Evolutionary conservation across 2,329 filamentous ascomycete genomes (phyloP).

Genomic region (Microdochium bolleyi): DNA sequence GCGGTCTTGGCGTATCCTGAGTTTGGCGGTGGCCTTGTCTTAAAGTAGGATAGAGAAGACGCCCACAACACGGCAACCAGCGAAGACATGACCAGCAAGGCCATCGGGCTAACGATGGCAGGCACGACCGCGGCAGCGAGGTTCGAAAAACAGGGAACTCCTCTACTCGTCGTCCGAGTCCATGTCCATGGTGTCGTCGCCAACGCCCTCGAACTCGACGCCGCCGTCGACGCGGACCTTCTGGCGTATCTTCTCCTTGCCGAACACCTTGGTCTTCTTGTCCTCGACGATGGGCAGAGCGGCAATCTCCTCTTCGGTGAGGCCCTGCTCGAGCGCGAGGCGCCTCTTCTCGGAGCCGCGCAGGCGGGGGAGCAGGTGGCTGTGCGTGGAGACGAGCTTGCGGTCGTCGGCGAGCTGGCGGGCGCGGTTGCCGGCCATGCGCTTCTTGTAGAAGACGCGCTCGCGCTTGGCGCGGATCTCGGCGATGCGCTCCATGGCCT

Average conservation of each 20-base stretch:
- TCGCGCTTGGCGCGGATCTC: conserved; percentile 81
- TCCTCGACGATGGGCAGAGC: conserved; percentile 5
- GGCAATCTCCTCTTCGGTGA: conserved; percentile 21
- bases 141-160: background rate
- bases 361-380: conserved; percentile 78
- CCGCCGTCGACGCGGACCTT: conserved; percentile 28
- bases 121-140: background rate
- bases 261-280: conserved; percentile 27
- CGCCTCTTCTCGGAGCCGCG: conserved; percentile 53
- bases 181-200: conserved; percentile 30
- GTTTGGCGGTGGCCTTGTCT: too few relatives aligned
- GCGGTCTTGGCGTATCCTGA: too few relatives aligned
- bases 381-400: conserved; percentile 84
- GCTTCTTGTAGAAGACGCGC: conserved; percentile 86
- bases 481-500: conserved; percentile 83
- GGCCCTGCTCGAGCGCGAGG: conserved; percentile 33
- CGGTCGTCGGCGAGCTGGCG: conserved; percentile 71
- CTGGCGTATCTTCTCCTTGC: conserved; percentile 29
- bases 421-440: conserved; percentile 86
- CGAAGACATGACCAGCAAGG: background rate
- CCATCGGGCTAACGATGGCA: background rate
- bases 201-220: conserved; percentile 31
- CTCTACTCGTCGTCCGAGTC: conserved; percentile 22
- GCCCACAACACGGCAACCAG: background rate
- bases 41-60: background rate